Percentiles rank a stretch among this genome's conserved stretches.
Conservation (phyloP, 2,329 filamentous ascomycete species). For the Aspergillus novoparasiticus region DNA sequence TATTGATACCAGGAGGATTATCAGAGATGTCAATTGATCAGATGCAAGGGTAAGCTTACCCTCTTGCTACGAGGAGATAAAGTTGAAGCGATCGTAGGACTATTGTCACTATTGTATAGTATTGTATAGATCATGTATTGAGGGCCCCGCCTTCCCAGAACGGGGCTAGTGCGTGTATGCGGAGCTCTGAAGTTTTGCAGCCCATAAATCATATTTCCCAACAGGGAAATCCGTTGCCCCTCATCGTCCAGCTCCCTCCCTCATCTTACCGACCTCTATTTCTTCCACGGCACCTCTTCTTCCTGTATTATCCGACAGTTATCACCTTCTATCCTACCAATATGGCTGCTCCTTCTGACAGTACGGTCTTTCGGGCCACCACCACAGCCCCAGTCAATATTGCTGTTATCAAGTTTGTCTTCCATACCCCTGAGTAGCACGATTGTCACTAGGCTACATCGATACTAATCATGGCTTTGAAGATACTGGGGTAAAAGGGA, state of each 20-base stretch:
- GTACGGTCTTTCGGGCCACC: constrained; percentile 79
- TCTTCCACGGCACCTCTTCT: not conserved
- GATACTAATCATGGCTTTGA: constrained; percentile 14
- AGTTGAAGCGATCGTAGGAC: too few species aligned
- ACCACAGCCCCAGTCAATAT: constrained; percentile 98
- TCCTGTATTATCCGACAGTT: not conserved
- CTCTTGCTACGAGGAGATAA: too few species aligned
- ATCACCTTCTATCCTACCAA: not conserved
- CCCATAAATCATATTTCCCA: constrained; percentile 15
- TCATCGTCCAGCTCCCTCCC: not conserved
- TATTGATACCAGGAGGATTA: not conserved
- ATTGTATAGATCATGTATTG: too few species aligned
- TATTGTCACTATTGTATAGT: too few species aligned
- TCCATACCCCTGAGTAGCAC: constrained; percentile 18
- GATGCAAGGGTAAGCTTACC: too few species aligned
- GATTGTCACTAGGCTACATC: not conserved
- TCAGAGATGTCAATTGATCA: not conserved
- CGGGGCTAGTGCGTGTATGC: not conserved
- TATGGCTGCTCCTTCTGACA: constrained; percentile 40
- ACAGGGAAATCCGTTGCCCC: constrained; percentile 18
- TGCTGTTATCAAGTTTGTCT: constrained; percentile 83
- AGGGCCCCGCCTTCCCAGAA: not conserved
- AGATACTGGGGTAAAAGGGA: constrained; percentile 98
- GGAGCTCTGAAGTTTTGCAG: not conserved
- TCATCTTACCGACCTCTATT: not conserved